Evolutionary conservation across 768 basidiomycete species (phyloP), one percentile per base, ranked within the genome.

Genomic region (Lentinula edodes): DNA sequence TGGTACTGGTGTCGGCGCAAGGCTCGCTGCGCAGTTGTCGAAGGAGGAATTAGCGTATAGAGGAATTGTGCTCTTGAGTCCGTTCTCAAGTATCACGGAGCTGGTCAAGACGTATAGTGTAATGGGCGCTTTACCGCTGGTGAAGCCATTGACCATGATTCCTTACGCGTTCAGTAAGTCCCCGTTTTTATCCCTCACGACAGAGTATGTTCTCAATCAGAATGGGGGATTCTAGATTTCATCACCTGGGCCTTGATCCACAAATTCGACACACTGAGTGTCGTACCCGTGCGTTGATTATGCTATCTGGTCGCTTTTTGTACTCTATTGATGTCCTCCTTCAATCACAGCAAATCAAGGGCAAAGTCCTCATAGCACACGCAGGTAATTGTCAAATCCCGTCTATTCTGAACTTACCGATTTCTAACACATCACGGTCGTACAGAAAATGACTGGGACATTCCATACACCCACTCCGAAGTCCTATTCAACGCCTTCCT

Each of bases 1-100:
- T 12, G 95, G 95, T 1, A 95, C 95, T 0, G 94, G 88, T 0
- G 89, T 98, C 2, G 79, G 78, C 7, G 79, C 80, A 12, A 77
- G 79, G 32, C 73, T 86, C 16, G 80, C 77, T 13, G 80, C 77
- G 5, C 71, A 76, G 43, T 71, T 87, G n/a, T 74, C 75, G n/a
- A 72, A 73, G 4, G 78, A 84, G 41, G 74, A 71, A 2, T 67
- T 78, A 13, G 45, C 64, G 28, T 73, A 71, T 51, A 78, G 78
- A 63, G 83, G 77, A 35, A 75, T 83, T 8, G 84, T 83, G 3
- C 66, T 88, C 4, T 72, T 86, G 64, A 73, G 77, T 20, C 86
- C 87, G 0, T 89, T 87, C 63, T 83, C 84, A 10, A 82, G 81
- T 38, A 77, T 89, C 58, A 64, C 80, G 45, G 77, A 77, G 15